Evolutionary conservation across 2,329 filamentous ascomycete genomes (phyloP).

Genomic region (Nemania sp.): DNA sequence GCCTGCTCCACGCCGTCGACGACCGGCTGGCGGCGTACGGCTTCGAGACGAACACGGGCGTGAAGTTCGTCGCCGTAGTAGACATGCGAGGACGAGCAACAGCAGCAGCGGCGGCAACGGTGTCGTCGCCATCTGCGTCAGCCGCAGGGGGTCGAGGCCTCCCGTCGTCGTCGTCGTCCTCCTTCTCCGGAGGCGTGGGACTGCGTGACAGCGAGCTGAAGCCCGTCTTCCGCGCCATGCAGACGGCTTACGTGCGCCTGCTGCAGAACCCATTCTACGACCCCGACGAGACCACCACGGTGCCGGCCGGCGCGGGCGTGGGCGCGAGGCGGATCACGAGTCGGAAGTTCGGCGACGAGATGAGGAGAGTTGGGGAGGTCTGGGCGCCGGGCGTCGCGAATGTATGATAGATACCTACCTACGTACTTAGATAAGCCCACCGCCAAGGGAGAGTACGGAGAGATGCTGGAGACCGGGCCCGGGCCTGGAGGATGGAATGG

Average conservation of each 20-base stretch:
- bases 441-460: neutral
- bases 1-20: constrained; percentile 89
- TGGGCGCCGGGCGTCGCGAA: constrained; percentile 77
- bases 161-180: constrained; percentile 27
- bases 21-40: constrained; percentile 93
- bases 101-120: neutral
- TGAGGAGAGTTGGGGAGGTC: constrained; percentile 80
- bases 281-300: constrained; percentile 81
- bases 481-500: too few species aligned
- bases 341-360: constrained; percentile 77
- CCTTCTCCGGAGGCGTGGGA: constrained; percentile 53
- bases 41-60: constrained; percentile 93
- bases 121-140: neutral
- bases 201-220: constrained; percentile 87
- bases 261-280: constrained; percentile 95
- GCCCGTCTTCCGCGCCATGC: constrained; percentile 87
- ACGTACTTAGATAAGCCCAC: too few species aligned
- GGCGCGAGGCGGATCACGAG: constrained; percentile 77
- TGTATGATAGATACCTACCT: constrained; percentile 50
- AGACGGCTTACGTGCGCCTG: constrained; percentile 86
- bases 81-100: constrained; percentile 77
- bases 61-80: constrained; percentile 87
- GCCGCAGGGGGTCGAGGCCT: constrained; percentile 36
- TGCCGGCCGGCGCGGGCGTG: constrained; percentile 53
- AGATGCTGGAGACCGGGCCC: too few species aligned